These are phyloP conservation scores for Camelina laxa DNA, from an alignment of 345 rosid species.

Conservation along the genomic window DNA sequence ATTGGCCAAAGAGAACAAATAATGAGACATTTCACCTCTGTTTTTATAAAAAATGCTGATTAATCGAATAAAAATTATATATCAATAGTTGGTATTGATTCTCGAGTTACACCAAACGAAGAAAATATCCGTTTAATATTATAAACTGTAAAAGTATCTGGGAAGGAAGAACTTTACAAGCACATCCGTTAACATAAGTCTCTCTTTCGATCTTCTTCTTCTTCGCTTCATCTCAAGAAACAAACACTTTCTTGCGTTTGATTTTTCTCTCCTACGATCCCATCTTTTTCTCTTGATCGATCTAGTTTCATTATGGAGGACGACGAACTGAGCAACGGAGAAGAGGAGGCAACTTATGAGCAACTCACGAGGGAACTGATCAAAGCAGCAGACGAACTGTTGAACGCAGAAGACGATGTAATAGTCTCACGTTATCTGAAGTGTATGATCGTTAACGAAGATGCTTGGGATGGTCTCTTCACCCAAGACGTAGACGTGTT, in stretches of 20 bases:
- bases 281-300: constrained; percentile 1
- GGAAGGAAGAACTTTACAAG: neutral
- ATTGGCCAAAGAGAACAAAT: too few relatives aligned
- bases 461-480: neutral
- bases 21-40: too few relatives aligned
- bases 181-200: neutral
- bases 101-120: neutral
- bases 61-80: too few relatives aligned
- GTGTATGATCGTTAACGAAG: neutral
- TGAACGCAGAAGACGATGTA: neutral
- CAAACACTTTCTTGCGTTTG: neutral
- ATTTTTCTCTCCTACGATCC: neutral
- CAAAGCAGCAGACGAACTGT: neutral
- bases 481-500: neutral
- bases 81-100: too few relatives aligned
- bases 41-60: too few relatives aligned
- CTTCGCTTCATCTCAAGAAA: constrained; percentile 16
- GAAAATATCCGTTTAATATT: neutral
- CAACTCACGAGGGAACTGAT: neutral
- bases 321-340: neutral
- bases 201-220: constrained; percentile 3
- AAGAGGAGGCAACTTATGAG: neutral
- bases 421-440: constrained; percentile 12
- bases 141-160: too few relatives aligned
- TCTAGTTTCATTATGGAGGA: neutral